Percentiles rank a stretch among this genome's conserved stretches.
These are phyloP conservation scores for Paracoccidioides lutzii DNA, from an alignment of 2,329 filamentous ascomycete species.

Conservation along the genomic window DNA sequence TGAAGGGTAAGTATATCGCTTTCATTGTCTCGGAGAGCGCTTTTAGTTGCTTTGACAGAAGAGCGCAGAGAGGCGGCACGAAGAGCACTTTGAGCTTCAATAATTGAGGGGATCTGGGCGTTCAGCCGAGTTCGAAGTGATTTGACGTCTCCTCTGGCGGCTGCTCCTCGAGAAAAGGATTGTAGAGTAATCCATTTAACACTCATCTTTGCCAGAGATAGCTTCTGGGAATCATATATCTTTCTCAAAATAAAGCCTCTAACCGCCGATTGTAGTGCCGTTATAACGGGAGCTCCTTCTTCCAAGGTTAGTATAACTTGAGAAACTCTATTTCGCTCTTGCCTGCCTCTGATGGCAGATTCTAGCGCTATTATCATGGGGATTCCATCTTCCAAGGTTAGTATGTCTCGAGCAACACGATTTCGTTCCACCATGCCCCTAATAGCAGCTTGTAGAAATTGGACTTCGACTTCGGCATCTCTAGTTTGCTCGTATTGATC, in stretches of 20 bases:
- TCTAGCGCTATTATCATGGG: constrained; percentile 19
- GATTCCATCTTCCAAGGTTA: constrained; percentile 18
- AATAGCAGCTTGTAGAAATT: constrained; percentile 42
- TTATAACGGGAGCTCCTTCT: constrained; percentile 19
- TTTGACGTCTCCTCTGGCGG: constrained; percentile 18
- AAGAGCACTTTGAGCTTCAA: constrained; percentile 22
- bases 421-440: constrained; percentile 31
- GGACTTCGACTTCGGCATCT: constrained; percentile 51
- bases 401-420: constrained; percentile 14
- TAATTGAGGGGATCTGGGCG: constrained; percentile 18
- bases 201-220: constrained; percentile 30
- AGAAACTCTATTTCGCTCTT: constrained; percentile 13
- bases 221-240: constrained; percentile 26
- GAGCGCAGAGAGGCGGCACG: constrained; percentile 22
- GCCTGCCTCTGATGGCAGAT: constrained; percentile 3
- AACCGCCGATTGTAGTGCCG: constrained; percentile 12
- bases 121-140: constrained; percentile 19
- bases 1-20: constrained; percentile 38
- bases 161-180: constrained; percentile 32
- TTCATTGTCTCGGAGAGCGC: constrained; percentile 34
- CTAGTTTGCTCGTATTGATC: constrained; percentile 49
- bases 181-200: constrained; percentile 34
- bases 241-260: constrained; percentile 22
- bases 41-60: constrained; percentile 20
- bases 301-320: constrained; percentile 17